Evolutionary conservation across 2,329 filamentous ascomycete genomes (phyloP).

Genomic region (Moelleriella libera): DNA sequence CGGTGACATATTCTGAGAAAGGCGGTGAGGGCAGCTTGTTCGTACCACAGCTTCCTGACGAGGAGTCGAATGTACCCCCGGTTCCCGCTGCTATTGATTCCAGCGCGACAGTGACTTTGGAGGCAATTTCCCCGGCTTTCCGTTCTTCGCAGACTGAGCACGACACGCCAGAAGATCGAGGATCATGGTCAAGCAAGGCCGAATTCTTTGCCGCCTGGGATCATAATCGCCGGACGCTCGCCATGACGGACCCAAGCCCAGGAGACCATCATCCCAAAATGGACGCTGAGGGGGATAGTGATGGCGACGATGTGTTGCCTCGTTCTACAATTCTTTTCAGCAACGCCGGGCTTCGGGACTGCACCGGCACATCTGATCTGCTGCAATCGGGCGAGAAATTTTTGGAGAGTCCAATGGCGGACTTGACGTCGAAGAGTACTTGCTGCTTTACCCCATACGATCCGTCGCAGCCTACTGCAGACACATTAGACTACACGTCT

Average conservation of each 20-base stretch:
- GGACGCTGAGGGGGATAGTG: no score
- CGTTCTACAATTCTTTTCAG: not conserved
- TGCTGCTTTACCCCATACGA: no score
- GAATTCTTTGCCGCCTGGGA: slow-evolving; percentile 25
- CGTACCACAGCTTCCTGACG: no score
- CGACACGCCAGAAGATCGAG: not conserved
- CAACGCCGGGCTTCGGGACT: not conserved
- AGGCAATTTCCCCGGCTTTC: no score
- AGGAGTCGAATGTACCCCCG: no score
- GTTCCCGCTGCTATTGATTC: no score
- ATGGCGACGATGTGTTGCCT: not conserved
- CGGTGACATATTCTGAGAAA: no score
- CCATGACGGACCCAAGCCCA: no score
- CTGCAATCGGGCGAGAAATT: slow-evolving; percentile 17
- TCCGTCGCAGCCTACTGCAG: no score
- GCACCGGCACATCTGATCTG: slow-evolving; percentile 8
- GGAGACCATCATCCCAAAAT: no score
- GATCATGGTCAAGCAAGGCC: not conserved
- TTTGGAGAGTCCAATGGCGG: slow-evolving; percentile 11
- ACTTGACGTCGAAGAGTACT: not conserved
- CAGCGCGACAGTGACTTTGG: no score
- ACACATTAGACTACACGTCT: slow-evolving; percentile 13
- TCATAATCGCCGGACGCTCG: slow-evolving; percentile 11
- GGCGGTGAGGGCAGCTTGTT: no score
- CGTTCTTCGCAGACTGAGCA: not conserved